phyloP scores from a whole-genome alignment of 2,329 filamentous ascomycete species.

The Paramyrothecium roridum region DNA sequence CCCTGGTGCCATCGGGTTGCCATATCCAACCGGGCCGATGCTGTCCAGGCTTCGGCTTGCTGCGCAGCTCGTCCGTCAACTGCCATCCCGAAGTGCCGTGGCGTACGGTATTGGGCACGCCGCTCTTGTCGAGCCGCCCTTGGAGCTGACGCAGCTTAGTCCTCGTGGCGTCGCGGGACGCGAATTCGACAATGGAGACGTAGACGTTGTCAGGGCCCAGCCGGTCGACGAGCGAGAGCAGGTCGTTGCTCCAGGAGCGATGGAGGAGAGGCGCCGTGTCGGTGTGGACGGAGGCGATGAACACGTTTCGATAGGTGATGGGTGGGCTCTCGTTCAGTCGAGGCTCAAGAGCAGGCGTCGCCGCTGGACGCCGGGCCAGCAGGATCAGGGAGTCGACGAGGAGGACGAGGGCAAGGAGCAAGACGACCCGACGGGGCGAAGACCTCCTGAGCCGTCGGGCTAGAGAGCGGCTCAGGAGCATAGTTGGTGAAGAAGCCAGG shows the following conservation, averaged over 20 bases:
- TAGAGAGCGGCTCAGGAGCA: neutral
- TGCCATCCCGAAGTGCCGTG: constrained; percentile 31
- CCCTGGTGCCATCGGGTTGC: neutral
- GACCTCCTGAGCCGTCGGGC: neutral
- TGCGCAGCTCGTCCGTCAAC: neutral
- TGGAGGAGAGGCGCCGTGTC: constrained; percentile 50
- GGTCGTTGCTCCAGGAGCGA: neutral
- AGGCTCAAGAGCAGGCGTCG: neutral
- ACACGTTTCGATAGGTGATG: constrained; percentile 40
- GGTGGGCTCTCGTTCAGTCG: neutral
- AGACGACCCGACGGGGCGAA: neutral
- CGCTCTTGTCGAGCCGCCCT: neutral
- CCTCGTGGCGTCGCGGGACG: constrained; percentile 65
- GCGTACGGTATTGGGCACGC: neutral
- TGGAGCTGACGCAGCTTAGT: constrained; percentile 19
- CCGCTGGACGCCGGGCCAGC: neutral
- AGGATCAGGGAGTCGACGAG: constrained; percentile 2
- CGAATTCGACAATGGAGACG: constrained; percentile 64
- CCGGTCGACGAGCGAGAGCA: neutral
- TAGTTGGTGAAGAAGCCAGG: neutral
- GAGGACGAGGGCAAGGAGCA: constrained; percentile 3
- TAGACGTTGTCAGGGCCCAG: constrained; percentile 38
- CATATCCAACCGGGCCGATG: neutral
- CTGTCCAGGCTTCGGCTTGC: neutral
- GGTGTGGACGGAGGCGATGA: constrained; percentile 66